Base-by-base conservation (phyloP, 768 basidiomycete genomes). In the Phylloporus sp. region DNA sequence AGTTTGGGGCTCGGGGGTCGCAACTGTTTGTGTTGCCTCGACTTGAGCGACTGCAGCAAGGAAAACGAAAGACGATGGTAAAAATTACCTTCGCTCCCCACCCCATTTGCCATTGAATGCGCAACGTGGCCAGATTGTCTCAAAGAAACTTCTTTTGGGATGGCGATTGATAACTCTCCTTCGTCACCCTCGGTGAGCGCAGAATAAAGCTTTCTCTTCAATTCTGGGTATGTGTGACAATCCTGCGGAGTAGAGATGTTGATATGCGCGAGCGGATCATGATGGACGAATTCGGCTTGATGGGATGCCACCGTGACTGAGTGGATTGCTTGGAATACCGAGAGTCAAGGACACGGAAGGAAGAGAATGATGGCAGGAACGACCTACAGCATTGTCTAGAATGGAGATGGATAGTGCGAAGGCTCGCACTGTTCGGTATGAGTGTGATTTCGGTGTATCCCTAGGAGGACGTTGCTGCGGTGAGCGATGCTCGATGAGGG, bases 381-480 rank as follows among this genome's bases (percentile, higher is more conserved):
- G 18, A 74, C 88, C 45, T 71, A 90, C 90, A 76, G 69, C 86
- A 91, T 71, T 94, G 88, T 35, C 91, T 80, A 31, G 83, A 90
- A 64, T 98, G 87, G 18, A 99, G 79, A 65, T 90, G 82, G 28
- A 99, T 75, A 2, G 90, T 89, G 56, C 75, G 81, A 28, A 99
- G 76, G 45, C 88, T 84, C 42, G 78, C 79, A 60, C 75, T 85
- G 31, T 79, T 84, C 10, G 96, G 96, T 31, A 86, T 68, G 42
- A 98, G 75, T 10, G 90, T 91, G 56, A 99, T 81, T 69, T 95
- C 91, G 10, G 93, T 95, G 65, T 92, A 93, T 50, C 92, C 94
- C 91, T 93, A 51, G 34, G 14, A 45, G 35, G 20, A 41, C 11
- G 51, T 47, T 44, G 56, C 42, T 42, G 56, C 34, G 39, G 58